phyloP scores from a whole-genome alignment of 192 early-diverging fungal genomes.

The Coemansia umbellata region DNA sequence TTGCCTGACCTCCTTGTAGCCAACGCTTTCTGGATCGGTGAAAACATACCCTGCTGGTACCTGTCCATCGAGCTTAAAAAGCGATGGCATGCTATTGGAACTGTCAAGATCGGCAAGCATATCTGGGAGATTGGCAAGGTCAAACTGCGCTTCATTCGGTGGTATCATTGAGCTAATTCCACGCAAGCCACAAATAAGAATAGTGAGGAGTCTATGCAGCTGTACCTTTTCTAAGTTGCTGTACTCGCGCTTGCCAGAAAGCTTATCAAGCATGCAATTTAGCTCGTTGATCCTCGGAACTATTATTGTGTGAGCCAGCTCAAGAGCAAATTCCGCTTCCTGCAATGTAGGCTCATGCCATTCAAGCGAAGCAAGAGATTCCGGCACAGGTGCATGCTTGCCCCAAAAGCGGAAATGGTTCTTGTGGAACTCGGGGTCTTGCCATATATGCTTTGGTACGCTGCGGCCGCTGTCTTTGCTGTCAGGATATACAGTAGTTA shows the following conservation, averaged over 20 bases:
- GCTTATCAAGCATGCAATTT: slow-evolving; percentile 10
- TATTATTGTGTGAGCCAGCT: slow-evolving; percentile 57
- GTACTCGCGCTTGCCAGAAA: slow-evolving; percentile 4
- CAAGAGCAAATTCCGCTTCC: slow-evolving; percentile 66
- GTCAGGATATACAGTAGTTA: not conserved
- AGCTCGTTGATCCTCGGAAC: slow-evolving; percentile 34
- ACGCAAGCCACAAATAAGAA: slow-evolving; percentile 18
- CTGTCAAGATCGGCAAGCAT: slow-evolving; percentile 18
- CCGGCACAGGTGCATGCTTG: slow-evolving; percentile 47
- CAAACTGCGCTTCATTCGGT: slow-evolving; percentile 16
- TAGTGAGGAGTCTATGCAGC: slow-evolving; percentile 23
- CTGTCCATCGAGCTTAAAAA: slow-evolving; percentile 21
- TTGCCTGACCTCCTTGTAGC: slow-evolving; percentile 43
- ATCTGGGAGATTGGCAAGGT: slow-evolving; percentile 6
- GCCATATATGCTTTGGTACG: slow-evolving; percentile 30
- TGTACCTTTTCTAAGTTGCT: slow-evolving; percentile 29
- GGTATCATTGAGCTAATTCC: slow-evolving; percentile 27
- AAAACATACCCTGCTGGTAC: slow-evolving; percentile 70
- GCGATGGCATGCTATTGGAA: slow-evolving; percentile 26
- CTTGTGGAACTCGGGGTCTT: slow-evolving; percentile 53
- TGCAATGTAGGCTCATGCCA: slow-evolving; percentile 76
- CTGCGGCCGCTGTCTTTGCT: slow-evolving; percentile 19
- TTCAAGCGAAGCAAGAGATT: slow-evolving; percentile 49
- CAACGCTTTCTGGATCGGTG: slow-evolving; percentile 50
- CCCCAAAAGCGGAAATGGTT: slow-evolving; percentile 80